Conservation (phyloP, 345 rosid genomes). For the Laguncularia racemosa region DNA sequence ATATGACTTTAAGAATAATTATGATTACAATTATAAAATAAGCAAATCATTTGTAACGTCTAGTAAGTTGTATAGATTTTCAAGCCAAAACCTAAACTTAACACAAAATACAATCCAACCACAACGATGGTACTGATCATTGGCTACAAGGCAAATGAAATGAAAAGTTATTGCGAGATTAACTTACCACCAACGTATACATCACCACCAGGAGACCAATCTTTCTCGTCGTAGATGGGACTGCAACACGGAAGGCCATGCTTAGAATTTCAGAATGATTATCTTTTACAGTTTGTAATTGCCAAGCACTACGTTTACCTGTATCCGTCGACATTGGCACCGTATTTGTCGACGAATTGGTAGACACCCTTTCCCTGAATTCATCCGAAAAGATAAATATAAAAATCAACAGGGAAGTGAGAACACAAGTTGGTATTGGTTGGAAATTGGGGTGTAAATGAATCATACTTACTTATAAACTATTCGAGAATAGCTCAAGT, state of each 20-base stretch:
- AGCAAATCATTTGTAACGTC: too few relatives aligned
- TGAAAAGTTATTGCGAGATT: background rate
- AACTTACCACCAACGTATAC: conserved; percentile 67
- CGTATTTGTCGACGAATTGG: conserved; percentile 91
- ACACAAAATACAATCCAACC: background rate
- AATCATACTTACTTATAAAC: too few relatives aligned
- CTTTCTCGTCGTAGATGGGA: conserved; percentile 60
- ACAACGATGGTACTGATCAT: background rate
- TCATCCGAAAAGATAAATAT: background rate
- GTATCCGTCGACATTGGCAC: conserved; percentile 96
- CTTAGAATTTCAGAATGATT: background rate
- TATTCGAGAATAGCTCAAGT: too few relatives aligned
- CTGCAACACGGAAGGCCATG: conserved; percentile 20
- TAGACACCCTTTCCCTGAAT: conserved; percentile 93
- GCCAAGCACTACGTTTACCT: conserved; percentile 26
- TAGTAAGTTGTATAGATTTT: background rate
- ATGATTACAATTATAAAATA: too few relatives aligned
- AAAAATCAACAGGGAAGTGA: too few relatives aligned
- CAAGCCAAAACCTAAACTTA: background rate
- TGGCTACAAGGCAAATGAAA: background rate
- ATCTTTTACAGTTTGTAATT: background rate
- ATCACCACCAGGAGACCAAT: conserved; percentile 80
- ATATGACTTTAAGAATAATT: too few relatives aligned
- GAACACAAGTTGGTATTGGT: too few relatives aligned
- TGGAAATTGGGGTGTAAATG: too few relatives aligned